Evolutionary conservation across 768 basidiomycete species (phyloP).

Genomic region (Cyclocybe aegerita): DNA sequence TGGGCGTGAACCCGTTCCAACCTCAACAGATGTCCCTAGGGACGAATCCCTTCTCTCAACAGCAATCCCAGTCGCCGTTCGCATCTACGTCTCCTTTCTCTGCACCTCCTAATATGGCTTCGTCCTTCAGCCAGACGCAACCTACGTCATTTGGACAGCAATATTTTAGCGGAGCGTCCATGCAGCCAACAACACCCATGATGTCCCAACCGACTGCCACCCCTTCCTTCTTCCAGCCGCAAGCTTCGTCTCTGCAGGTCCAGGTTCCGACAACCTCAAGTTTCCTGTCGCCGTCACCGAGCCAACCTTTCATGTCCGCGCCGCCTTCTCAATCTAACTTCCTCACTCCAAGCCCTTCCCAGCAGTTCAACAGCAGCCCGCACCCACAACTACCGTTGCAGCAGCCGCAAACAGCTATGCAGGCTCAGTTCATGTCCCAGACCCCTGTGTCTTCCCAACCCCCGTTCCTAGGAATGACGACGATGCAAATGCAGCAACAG

Average conservation of each 20-base stretch:
- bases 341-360: constrained; percentile 31
- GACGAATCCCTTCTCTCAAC: constrained; percentile 27
- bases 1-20: constrained; percentile 27
- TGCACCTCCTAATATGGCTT: constrained; percentile 17
- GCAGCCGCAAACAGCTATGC: constrained; percentile 7
- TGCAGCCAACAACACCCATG: constrained; percentile 1
- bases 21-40: constrained; percentile 14
- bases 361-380: constrained; percentile 34
- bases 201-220: constrained; percentile 15
- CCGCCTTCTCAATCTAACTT: constrained; percentile 28
- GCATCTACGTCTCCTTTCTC: constrained; percentile 5
- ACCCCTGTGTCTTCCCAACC: constrained; percentile 22
- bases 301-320: constrained; percentile 26
- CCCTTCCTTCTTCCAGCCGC: constrained; percentile 16
- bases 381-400: constrained; percentile 27
- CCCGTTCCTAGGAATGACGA: constrained; percentile 29
- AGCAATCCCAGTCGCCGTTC: constrained; percentile 17
- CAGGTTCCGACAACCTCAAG: constrained; percentile 19
- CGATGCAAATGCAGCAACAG: constrained; percentile 33
- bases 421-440: constrained; percentile 20
- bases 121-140: constrained; percentile 19
- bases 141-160: constrained; percentile 24
- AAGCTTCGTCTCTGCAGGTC: constrained; percentile 20
- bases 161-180: background rate
- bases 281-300: constrained; percentile 25